Conservation (phyloP, 768 basidiomycete genomes). For the Suillus bovinus region DNA sequence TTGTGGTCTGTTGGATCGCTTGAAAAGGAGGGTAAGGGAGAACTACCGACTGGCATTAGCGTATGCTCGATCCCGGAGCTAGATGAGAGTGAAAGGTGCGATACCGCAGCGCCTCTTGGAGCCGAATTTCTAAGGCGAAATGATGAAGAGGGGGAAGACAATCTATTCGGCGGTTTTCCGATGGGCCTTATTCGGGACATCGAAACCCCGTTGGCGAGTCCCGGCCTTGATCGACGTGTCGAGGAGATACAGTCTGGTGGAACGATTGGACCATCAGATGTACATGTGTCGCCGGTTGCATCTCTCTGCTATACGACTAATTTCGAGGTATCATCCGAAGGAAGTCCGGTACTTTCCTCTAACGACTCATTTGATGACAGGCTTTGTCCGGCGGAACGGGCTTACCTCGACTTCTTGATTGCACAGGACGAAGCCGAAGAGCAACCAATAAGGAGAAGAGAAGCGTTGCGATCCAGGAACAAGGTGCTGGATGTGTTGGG, state of each 20-base stretch:
- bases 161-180: neutral
- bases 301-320: neutral
- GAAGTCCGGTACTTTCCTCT: neutral
- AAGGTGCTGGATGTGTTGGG: conserved; percentile 16
- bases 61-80: conserved; percentile 4
- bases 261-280: conserved; percentile 1
- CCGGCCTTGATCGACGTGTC: conserved; percentile 1
- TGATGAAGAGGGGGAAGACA: conserved; percentile 1
- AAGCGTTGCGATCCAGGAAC: conserved; percentile 10
- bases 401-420: conserved; percentile 1
- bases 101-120: neutral
- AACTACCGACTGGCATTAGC: conserved; percentile 1
- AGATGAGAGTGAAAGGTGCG: conserved; percentile 8
- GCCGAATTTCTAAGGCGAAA: neutral
- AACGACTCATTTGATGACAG: neutral
- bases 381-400: conserved; percentile 1
- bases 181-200: conserved; percentile 18
- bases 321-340: neutral
- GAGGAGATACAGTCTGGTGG: neutral
- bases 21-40: neutral
- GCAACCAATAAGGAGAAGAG: neutral
- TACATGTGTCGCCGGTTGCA: neutral
- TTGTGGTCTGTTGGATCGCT: neutral
- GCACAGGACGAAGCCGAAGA: conserved; percentile 1
- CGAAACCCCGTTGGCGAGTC: conserved; percentile 11